Percentiles rank a stretch among this genome's conserved stretches.
Conservation (phyloP, 805 yeast species). For the Yamadazyma scolyti region DNA sequence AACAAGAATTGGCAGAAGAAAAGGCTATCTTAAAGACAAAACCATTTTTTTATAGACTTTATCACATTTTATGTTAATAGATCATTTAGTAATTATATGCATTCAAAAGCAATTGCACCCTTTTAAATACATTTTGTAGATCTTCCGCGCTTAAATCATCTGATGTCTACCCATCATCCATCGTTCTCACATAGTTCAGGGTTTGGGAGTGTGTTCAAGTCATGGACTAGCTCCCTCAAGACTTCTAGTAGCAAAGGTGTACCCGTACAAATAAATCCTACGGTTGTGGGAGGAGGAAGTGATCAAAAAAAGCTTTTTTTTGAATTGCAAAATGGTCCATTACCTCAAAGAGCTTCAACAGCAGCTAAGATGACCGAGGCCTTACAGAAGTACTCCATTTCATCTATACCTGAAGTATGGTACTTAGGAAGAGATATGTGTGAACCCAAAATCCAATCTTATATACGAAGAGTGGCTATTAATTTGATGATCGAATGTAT, state of each 20-base stretch:
- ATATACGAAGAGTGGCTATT: slow-evolving; percentile 44
- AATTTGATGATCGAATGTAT: slow-evolving; percentile 56
- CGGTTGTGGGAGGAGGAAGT: slow-evolving; percentile 43
- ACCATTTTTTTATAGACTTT: slow-evolving; percentile 32
- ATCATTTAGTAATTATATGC: neutral
- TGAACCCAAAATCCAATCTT: slow-evolving; percentile 29
- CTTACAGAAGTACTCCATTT: slow-evolving; percentile 48
- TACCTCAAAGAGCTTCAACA: slow-evolving; percentile 42
- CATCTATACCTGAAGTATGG: slow-evolving; percentile 75
- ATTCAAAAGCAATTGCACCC: no score
- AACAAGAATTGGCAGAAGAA: slow-evolving; percentile 32
- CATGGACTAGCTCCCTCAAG: slow-evolving; percentile 36
- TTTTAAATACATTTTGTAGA: neutral
- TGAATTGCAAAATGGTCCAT: slow-evolving; percentile 35
- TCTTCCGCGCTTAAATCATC: slow-evolving; percentile 1
- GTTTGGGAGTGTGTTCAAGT: slow-evolving; percentile 37
- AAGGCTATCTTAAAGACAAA: slow-evolving; percentile 25
- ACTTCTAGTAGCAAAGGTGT: slow-evolving; percentile 20
- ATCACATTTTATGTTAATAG: slow-evolving; percentile 32
- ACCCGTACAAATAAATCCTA: slow-evolving; percentile 38
- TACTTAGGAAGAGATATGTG: slow-evolving; percentile 57
- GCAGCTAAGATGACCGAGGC: slow-evolving; percentile 49
- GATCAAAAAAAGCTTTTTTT: slow-evolving; percentile 35
- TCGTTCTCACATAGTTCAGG: slow-evolving; percentile 27
- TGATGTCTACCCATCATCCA: slow-evolving; percentile 25